A percentile compares a stretch with the other conserved stretches of the same genome.
Conservation (phyloP, 805 yeast species). For the Cyberlindnera meyerae region DNA sequence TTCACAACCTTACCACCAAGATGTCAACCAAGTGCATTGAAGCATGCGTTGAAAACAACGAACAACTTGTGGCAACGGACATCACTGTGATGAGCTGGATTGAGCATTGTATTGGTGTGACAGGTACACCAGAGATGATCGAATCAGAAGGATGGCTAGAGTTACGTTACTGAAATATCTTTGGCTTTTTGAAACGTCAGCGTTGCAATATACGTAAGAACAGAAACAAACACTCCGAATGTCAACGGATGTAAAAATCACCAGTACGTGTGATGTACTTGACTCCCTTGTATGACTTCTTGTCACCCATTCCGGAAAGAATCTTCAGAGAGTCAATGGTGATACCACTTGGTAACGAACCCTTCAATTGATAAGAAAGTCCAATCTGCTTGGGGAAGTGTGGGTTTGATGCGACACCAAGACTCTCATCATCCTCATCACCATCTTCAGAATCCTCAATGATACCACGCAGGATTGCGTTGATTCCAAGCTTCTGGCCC, state of each 20-base stretch:
- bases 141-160: too few relatives aligned
- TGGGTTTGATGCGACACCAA: not conserved
- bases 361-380: conserved; percentile 54
- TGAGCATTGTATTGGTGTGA: too few relatives aligned
- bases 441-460: conserved; percentile 31
- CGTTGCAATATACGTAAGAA: too few relatives aligned
- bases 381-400: conserved; percentile 41
- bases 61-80: too few relatives aligned
- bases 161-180: too few relatives aligned
- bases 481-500: conserved; percentile 55
- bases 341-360: conserved; percentile 71
- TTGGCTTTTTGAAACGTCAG: too few relatives aligned
- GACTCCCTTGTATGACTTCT: conserved; percentile 87
- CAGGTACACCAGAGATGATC: too few relatives aligned
- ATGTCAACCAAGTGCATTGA: too few relatives aligned
- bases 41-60: too few relatives aligned
- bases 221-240: too few relatives aligned
- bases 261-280: conserved; percentile 69
- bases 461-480: conserved; percentile 62
- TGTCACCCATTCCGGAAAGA: conserved; percentile 53
- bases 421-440: conserved; percentile 2
- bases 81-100: too few relatives aligned
- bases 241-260: conserved; percentile 34
- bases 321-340: conserved; percentile 63
- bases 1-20: too few relatives aligned